Evolutionary conservation across 2,329 filamentous ascomycete genomes (phyloP).

Genomic region (Aspergillaceae sp.): DNA sequence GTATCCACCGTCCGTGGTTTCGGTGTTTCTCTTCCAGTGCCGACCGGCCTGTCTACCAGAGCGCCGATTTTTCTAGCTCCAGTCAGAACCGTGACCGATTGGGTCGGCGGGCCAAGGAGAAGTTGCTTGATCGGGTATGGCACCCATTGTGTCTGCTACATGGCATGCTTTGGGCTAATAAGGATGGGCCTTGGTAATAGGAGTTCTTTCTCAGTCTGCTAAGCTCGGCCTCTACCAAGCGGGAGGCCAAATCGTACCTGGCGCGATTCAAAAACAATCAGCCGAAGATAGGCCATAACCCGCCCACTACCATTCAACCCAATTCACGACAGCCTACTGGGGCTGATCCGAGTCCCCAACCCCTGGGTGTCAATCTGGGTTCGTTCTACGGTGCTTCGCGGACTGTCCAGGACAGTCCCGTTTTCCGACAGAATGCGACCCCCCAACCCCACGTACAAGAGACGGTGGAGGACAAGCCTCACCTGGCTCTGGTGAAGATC

Average conservation of each 20-base stretch:
- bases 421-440: conserved; percentile 49
- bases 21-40: conserved; percentile 11
- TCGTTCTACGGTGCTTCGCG: conserved; percentile 51
- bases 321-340: conserved; percentile 17
- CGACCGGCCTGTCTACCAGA: conserved; percentile 16
- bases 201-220: conserved; percentile 82
- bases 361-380: conserved; percentile 52
- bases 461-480: conserved; percentile 47
- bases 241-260: conserved; percentile 85
- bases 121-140: conserved; percentile 34
- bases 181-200: conserved; percentile 34
- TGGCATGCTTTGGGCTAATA: background rate
- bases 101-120: conserved; percentile 35
- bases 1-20: conserved; percentile 3
- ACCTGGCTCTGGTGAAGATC: conserved; percentile 81
- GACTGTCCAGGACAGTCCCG: conserved; percentile 51
- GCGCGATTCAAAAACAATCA: conserved; percentile 62
- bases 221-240: conserved; percentile 80
- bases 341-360: conserved; percentile 7
- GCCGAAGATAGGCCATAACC: conserved; percentile 16
- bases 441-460: conserved; percentile 31
- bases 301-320: conserved; percentile 17
- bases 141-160: background rate
- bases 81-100: conserved; percentile 22
- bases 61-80: conserved; percentile 24